Conservation (phyloP, 805 yeast genomes). For the Pichia exigua region DNA sequence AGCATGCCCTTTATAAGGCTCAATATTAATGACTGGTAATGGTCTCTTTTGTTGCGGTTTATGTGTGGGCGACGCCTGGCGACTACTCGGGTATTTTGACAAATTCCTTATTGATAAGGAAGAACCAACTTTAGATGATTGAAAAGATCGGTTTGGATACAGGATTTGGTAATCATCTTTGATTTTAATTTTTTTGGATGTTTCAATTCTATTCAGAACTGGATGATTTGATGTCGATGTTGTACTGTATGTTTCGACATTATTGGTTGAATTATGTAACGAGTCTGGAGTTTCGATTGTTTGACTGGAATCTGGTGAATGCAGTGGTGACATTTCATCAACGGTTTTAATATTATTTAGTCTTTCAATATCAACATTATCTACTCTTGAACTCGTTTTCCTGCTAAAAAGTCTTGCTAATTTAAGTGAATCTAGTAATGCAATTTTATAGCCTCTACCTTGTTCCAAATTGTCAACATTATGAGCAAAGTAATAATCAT, state of each 20-base stretch:
- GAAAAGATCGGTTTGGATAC: not conserved
- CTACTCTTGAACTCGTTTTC: not conserved
- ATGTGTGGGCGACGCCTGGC: not conserved
- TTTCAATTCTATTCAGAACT: not conserved
- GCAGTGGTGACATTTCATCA: slow-evolving; percentile 1
- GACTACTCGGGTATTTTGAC: not conserved
- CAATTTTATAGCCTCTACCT: slow-evolving; percentile 22
- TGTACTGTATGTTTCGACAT: not conserved
- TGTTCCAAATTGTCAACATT: slow-evolving; percentile 23
- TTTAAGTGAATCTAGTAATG: slow-evolving; percentile 27
- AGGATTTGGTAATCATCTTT: slow-evolving; percentile 3
- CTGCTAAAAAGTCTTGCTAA: slow-evolving; percentile 16
- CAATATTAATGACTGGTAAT: not conserved
- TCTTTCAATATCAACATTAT: not conserved
- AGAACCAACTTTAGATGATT: not conserved
- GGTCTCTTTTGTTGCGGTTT: not conserved
- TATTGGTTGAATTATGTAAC: not conserved
- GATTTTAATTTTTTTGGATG: not conserved
- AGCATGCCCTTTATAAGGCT: not conserved
- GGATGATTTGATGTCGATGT: not conserved
- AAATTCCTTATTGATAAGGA: not conserved
- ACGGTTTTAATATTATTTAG: not conserved
- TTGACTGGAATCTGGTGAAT: not conserved
- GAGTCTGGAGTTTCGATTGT: not conserved
- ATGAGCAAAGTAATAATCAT: slow-evolving; percentile 15